These are phyloP conservation scores for Stevia rebaudiana DNA, from an alignment of 140 eudicot species.

Conservation along the genomic window DNA sequence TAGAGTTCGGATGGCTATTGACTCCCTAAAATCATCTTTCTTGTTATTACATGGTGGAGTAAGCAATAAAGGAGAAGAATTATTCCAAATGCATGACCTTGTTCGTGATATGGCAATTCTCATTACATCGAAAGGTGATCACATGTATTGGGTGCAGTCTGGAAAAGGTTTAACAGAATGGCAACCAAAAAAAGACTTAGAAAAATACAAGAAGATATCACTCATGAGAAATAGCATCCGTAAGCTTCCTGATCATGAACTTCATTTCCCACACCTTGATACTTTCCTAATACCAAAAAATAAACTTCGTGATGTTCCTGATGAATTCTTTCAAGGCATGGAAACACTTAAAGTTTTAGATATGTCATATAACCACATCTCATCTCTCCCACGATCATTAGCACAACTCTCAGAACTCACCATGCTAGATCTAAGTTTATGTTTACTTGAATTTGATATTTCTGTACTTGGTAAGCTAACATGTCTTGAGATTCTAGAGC, in stretches of 20 bases:
- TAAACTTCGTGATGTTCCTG: background rate
- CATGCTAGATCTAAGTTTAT: background rate
- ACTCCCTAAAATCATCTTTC: background rate
- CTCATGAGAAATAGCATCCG: background rate
- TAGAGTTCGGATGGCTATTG: background rate
- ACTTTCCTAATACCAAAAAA: conserved; percentile 1
- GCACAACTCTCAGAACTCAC: background rate
- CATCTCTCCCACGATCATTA: conserved; percentile 23
- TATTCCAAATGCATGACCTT: conserved; percentile 32
- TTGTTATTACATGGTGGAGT: background rate
- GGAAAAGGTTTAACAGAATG: conserved; percentile 9
- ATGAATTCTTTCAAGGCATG: conserved; percentile 4
- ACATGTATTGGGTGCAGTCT: background rate
- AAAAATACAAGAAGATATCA: conserved; percentile 2
- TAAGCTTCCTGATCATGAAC: conserved; percentile 11
- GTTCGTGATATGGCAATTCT: conserved; percentile 35
- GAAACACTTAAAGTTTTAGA: conserved; percentile 14
- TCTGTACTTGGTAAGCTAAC: conserved; percentile 3
- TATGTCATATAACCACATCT: background rate
- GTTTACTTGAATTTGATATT: background rate
- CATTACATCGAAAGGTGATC: conserved; percentile 13
- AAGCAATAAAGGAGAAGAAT: background rate
- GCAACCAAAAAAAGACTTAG: background rate
- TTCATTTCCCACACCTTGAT: conserved; percentile 26
- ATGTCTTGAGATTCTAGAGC: conserved; percentile 15